Evolutionary conservation across 768 basidiomycete species (phyloP).

Genomic region (Termitomyces bulborhizus): DNA sequence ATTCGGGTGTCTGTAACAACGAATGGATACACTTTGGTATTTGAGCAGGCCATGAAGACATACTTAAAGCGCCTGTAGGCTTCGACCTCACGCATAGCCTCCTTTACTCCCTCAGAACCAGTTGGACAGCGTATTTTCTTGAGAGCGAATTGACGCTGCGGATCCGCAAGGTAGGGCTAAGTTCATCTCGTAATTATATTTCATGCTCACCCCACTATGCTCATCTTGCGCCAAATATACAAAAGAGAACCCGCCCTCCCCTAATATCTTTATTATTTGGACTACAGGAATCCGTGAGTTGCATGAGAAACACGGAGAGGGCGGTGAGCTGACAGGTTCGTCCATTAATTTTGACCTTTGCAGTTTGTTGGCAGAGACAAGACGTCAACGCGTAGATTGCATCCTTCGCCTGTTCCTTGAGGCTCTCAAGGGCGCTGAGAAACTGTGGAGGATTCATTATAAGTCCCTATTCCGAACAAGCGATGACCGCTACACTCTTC

Average conservation of each 20-base stretch:
- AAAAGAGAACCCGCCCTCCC: constrained; percentile 94
- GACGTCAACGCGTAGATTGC: constrained; percentile 77
- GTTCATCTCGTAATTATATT: neutral
- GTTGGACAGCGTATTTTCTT: constrained; percentile 96
- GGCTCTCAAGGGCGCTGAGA: constrained; percentile 43
- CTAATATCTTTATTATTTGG: constrained; percentile 86
- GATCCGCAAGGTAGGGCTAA: constrained; percentile 1
- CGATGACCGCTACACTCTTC: no score
- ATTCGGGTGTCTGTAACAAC: constrained; percentile 71
- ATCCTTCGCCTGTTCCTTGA: constrained; percentile 76
- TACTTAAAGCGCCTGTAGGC: constrained; percentile 94
- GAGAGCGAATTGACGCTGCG: constrained; percentile 84
- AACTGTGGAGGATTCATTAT: constrained; percentile 29
- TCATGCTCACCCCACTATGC: constrained; percentile 60
- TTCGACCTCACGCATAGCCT: constrained; percentile 85
- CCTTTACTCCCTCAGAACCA: constrained; percentile 81
- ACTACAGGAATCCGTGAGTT: constrained; percentile 36
- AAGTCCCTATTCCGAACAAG: neutral
- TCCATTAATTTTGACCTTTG: constrained; percentile 93
- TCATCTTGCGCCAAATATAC: constrained; percentile 88
- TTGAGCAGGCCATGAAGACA: constrained; percentile 21
- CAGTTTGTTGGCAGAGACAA: constrained; percentile 74
- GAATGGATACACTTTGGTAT: neutral
- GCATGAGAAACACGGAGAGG: neutral
- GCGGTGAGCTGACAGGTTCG: constrained; percentile 68